Evolutionary conservation across 164 flowering plant species (phyloP).

Genomic region (Stephania japonica): DNA sequence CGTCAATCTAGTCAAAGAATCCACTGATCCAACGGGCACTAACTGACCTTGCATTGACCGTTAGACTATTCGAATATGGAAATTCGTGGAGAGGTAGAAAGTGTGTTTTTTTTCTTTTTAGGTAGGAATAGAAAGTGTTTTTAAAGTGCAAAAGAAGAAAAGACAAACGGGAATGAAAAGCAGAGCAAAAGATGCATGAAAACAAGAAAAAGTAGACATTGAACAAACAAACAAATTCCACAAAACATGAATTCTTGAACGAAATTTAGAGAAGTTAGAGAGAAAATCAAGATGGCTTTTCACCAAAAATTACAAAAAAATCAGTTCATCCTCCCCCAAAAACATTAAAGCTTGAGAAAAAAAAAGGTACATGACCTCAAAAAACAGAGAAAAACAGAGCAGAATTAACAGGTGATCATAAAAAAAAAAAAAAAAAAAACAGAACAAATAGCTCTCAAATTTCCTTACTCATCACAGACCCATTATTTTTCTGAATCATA

Average conservation of each 20-base stretch:
- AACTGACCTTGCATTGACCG: not conserved
- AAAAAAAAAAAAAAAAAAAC: not conserved
- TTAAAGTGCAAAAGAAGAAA: not conserved
- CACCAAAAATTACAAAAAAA: not conserved
- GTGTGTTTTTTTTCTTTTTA: not conserved
- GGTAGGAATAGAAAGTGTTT: not conserved
- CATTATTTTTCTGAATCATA: constrained; percentile 32
- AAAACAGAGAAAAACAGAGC: not conserved
- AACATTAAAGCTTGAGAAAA: not conserved
- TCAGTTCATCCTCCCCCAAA: not conserved
- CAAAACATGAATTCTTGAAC: not conserved
- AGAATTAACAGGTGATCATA: not conserved
- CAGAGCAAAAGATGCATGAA: not conserved
- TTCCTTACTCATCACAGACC: constrained; percentile 3
- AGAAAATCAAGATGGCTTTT: not conserved
- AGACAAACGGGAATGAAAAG: not conserved
- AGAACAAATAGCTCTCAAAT: not conserved
- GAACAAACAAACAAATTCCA: no score
- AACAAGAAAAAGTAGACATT: no score
- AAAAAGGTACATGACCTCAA: not conserved
- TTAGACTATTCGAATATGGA: no score
- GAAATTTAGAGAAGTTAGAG: not conserved
- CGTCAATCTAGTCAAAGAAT: not conserved
- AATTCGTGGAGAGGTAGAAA: not conserved
- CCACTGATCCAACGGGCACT: not conserved